Evolutionary conservation across 108 stramenopile species (phyloP), one percentile per base, ranked within the genome.

Genomic region (Aureococcus anophagefferens): DNA sequence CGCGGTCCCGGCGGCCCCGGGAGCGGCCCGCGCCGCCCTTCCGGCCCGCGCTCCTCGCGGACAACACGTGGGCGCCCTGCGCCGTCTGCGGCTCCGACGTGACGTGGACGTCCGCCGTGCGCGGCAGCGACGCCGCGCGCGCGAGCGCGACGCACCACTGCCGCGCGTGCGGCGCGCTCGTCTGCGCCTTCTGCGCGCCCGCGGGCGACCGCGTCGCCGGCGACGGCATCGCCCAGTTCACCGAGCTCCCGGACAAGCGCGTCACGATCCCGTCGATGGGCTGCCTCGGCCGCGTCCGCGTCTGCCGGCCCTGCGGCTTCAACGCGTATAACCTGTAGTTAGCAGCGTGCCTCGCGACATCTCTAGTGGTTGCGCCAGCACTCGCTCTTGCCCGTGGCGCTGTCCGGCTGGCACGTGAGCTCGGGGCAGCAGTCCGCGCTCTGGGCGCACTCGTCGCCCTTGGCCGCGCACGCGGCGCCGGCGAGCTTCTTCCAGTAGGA

Each of bases 261-360:
- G n/a, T 72, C 29, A 16, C 63, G 30, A 1, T 72, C 15, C 71
- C 71, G 17, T 65, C 44, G 7, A 1, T 1, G 0, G 71, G 71
- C 18, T 33, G 46, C 29, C 62, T 72, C 40, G 46, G 34, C 16
- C 71, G 63, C 3, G 44, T 18, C 15, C 30, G 71, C n/a, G 71
- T 72, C n/a, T 72, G 71, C 62, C 33, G 46, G 30, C 71, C 36
- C 29, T 72, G 71, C 65, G 15, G 21, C 62, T 66, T 72, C 25
- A 1, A 65, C 17, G 46, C 31, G 4, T 37, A 16, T 18, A 5
- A 68, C 33, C 68, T 59, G 7, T 59, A 44, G 13, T 44, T 44
- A 5, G 9, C 40, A 5, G 13, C 40, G 40, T 44, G 9, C 40
- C 40, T 44, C 13, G 40, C 13, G 40, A n/a, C n/a, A n/a, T n/a